Evolutionary conservation across 345 rosid genomes (phyloP), one percentile per base, ranked within the genome.

Genomic region (Ceriops decandra): DNA sequence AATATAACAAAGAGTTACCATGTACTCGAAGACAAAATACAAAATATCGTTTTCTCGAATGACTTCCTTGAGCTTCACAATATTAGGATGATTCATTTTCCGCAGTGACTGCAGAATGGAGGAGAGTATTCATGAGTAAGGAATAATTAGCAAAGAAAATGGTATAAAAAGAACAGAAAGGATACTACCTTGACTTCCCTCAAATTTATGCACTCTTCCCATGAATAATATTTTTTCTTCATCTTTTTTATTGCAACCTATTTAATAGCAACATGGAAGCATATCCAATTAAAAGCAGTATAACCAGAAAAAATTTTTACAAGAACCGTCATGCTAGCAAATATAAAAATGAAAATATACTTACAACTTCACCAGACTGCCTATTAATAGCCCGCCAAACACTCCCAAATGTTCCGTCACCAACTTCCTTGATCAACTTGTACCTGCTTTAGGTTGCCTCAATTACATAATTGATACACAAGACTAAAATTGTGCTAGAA

Each of bases 171-270:
- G 5, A 42, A 42, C 49, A 42, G 3, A 42, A 15, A 42, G 15
- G 49, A 42, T 42, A 42, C 49, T 42, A 42, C 49, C 49, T 42
- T 42, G 17, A 91, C 96, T 85, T 91, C 97, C 74, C 91, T 89
- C 69, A 91, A 71, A 79, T 89, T 86, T 52, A 89, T 74, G 74
- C 97, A 89, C 76, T 89, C 96, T 67, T 87, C 93, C 93, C 90
- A 89, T 15, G 93, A 82, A 81, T 81, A 86, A 76, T 89, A 92
- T 76, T 90, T 92, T 80, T 85, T 92, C 84, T 92, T 92, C 93
- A 92, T 86, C 79, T 74, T 92, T 76, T 92, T 92, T 58, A 89
- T 83, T 62, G 97, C 97, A 80, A 92, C 97, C 97, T 91, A 75
- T 53, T 31, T 10, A 24, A 21, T 16, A 56, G 22, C 24, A 27